Conservation (phyloP, 768 basidiomycete species). For the Sporobolomyces pararoseus region DNA sequence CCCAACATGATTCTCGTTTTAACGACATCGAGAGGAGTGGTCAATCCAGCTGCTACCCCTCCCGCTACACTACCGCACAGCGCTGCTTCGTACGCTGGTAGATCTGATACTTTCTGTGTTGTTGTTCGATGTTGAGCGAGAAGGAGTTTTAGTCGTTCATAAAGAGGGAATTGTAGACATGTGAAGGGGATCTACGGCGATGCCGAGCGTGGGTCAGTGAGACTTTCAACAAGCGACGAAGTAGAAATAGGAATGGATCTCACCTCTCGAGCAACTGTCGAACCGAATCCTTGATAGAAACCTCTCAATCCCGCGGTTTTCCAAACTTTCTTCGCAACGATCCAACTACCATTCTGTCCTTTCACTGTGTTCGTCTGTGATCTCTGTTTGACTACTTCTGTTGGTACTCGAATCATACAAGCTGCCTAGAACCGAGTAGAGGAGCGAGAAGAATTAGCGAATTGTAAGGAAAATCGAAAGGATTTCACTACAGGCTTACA, state of each 20-base stretch:
- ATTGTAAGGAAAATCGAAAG: not conserved
- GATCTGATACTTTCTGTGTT: slow-evolving; percentile 58
- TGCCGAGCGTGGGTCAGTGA: not conserved
- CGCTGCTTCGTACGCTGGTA: slow-evolving; percentile 56
- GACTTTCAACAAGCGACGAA: not conserved
- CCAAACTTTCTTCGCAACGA: slow-evolving; percentile 48
- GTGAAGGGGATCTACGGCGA: slow-evolving; percentile 84
- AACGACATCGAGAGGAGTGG: slow-evolving; percentile 91
- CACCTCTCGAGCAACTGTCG: slow-evolving; percentile 69
- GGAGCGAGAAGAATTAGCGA: not conserved
- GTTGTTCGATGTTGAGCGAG: slow-evolving; percentile 54
- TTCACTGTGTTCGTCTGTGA: slow-evolving; percentile 75
- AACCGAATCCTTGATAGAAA: slow-evolving; percentile 82
- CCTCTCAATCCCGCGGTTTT: slow-evolving; percentile 66
- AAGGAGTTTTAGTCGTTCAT: slow-evolving; percentile 74
- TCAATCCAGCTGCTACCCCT: slow-evolving; percentile 78
- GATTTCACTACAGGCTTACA: slow-evolving; percentile 47
- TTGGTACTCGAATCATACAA: slow-evolving; percentile 88
- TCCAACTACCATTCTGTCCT: slow-evolving; percentile 50
- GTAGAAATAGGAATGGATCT: slow-evolving; percentile 41
- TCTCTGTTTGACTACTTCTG: slow-evolving; percentile 91
- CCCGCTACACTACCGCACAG: slow-evolving; percentile 87
- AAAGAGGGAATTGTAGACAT: slow-evolving; percentile 90
- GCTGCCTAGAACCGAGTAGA: slow-evolving; percentile 53
- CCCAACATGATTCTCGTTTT: slow-evolving; percentile 94